phyloP scores from a whole-genome alignment of 2,329 filamentous ascomycete genomes.

The Nemania sp. region DNA sequence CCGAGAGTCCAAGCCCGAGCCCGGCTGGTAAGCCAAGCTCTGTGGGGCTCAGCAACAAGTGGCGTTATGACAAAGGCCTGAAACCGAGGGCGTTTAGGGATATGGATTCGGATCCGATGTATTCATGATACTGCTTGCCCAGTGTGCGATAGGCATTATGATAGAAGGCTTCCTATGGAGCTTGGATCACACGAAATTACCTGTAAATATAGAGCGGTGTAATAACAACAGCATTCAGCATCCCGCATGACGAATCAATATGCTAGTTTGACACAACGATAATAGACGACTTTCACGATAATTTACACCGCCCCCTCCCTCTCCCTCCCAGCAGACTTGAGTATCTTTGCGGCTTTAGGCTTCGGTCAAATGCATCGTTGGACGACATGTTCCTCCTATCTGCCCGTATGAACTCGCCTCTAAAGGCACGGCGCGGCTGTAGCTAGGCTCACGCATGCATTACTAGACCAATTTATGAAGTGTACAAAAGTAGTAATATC shows the following conservation, averaged over 20 bases:
- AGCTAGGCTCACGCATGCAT: too few relatives aligned
- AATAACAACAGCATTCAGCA: background rate
- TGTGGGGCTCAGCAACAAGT: slow-evolving; percentile 85
- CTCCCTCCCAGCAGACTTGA: too few relatives aligned
- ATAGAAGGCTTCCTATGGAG: background rate
- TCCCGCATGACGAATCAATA: background rate
- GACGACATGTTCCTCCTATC: too few relatives aligned
- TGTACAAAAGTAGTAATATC: too few relatives aligned
- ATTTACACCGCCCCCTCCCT: too few relatives aligned
- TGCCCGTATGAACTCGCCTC: too few relatives aligned
- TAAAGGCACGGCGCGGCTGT: too few relatives aligned
- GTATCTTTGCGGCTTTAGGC: too few relatives aligned
- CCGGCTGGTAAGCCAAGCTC: slow-evolving; percentile 69
- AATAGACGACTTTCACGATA: too few relatives aligned
- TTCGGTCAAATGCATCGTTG: too few relatives aligned
- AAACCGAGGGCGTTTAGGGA: slow-evolving; percentile 18
- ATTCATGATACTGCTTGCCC: slow-evolving; percentile 6
- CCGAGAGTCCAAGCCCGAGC: slow-evolving; percentile 70
- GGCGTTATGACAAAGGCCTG: slow-evolving; percentile 82
- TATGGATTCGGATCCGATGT: slow-evolving; percentile 11
- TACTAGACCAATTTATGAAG: too few relatives aligned
- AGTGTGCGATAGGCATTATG: background rate
- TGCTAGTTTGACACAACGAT: background rate
- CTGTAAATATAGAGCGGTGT: background rate
- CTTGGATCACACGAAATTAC: background rate